A percentile compares a stretch with the other conserved stretches of the same genome.
phyloP scores from a whole-genome alignment of 768 basidiomycete genomes.

The Mycena kentingensis region DNA sequence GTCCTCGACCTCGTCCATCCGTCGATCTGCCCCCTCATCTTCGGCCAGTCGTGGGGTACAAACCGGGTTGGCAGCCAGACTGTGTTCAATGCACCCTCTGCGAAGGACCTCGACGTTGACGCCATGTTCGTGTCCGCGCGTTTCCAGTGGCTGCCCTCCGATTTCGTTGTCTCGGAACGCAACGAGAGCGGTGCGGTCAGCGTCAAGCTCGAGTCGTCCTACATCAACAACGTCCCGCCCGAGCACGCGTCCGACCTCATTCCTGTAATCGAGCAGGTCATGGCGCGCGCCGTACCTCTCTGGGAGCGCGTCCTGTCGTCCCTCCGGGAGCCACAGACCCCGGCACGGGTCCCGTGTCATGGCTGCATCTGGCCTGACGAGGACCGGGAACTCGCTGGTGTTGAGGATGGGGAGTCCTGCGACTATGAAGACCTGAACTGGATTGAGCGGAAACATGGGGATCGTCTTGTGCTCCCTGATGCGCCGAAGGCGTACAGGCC shows the following conservation, averaged over 20 bases:
- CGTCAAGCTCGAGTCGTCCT: constrained; percentile 19
- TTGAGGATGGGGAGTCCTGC: neutral
- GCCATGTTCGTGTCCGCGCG: constrained; percentile 9
- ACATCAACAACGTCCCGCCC: constrained; percentile 32
- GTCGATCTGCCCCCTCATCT: constrained; percentile 29
- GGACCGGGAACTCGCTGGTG: neutral
- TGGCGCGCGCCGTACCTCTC: constrained; percentile 26
- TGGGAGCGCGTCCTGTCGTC: constrained; percentile 26
- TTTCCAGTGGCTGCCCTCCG: constrained; percentile 24
- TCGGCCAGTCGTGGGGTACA: constrained; percentile 22
- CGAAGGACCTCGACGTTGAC: neutral
- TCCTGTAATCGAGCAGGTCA: constrained; percentile 23
- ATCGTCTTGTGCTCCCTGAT: constrained; percentile 6
- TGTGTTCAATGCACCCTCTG: constrained; percentile 2
- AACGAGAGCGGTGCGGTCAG: no score
- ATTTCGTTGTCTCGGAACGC: constrained; percentile 11
- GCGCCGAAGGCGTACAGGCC: neutral
- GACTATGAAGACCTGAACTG: neutral
- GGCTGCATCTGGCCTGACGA: neutral
- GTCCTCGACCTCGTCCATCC: constrained; percentile 38
- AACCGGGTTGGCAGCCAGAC: neutral
- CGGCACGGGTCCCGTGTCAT: neutral
- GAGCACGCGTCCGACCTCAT: constrained; percentile 16
- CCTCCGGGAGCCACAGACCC: constrained; percentile 2
- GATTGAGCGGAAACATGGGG: neutral